These are phyloP conservation scores for Kodamaea leandrae DNA, from an alignment of 805 yeast species.

Conservation along the genomic window DNA sequence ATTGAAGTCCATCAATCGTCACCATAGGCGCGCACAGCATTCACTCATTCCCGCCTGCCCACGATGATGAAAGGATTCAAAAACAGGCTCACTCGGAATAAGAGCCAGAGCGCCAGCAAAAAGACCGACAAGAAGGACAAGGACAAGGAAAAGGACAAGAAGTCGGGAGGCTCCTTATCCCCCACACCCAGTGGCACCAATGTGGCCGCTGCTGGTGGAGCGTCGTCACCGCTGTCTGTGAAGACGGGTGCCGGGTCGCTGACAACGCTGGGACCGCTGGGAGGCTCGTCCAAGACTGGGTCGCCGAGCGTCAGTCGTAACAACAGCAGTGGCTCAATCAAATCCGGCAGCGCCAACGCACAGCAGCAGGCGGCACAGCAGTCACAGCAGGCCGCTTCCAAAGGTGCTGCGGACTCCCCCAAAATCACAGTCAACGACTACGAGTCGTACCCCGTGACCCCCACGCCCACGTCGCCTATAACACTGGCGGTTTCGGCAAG, in stretches of 20 bases:
- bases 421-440: conserved; percentile 19
- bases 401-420: conserved; percentile 22
- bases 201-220: not conserved
- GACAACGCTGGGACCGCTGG: conserved; percentile 19
- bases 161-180: conserved; percentile 9
- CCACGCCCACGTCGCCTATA: conserved; percentile 26
- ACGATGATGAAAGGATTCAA: conserved; percentile 76
- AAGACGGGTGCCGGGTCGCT: conserved; percentile 19
- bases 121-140: conserved; percentile 38
- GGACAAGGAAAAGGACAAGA: conserved; percentile 40
- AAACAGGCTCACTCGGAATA: conserved; percentile 48
- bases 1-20: not conserved
- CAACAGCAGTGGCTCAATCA: conserved; percentile 25
- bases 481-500: conserved; percentile 12
- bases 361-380: conserved; percentile 5
- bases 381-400: conserved; percentile 3
- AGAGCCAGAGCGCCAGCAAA: conserved; percentile 31
- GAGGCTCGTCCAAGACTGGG: not conserved
- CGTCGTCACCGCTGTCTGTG: not conserved
- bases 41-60: conserved; percentile 9
- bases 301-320: conserved; percentile 34
- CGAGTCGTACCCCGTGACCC: conserved; percentile 16
- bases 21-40: no score
- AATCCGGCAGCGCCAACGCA: conserved; percentile 9
- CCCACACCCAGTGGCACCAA: not conserved